A percentile compares a stretch with the other conserved stretches of the same genome.
Conservation (phyloP, 108 stramenopile species). For the Conticribra weissflogii region DNA sequence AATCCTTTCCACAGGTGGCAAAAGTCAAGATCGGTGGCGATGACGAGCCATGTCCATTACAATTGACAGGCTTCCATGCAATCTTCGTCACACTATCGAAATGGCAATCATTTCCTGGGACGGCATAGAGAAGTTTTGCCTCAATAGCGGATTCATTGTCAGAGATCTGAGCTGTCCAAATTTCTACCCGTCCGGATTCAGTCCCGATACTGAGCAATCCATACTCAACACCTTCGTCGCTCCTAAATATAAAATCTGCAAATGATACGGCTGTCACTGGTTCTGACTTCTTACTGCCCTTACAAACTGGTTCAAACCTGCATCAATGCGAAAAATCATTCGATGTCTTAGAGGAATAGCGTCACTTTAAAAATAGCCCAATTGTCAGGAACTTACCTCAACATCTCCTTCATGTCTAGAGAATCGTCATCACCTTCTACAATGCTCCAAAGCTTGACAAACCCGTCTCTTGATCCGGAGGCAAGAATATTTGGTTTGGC, state of each 20-base stretch:
- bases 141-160: neutral
- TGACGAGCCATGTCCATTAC: neutral
- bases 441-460: slow-evolving; percentile 79
- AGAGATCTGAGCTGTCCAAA: slow-evolving; percentile 63
- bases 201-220: slow-evolving; percentile 70
- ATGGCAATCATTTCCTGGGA: slow-evolving; percentile 31
- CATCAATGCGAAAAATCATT: slow-evolving; percentile 20
- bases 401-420: slow-evolving; percentile 39
- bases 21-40: slow-evolving; percentile 5
- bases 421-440: slow-evolving; percentile 24
- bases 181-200: slow-evolving; percentile 76
- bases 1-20: slow-evolving; percentile 31
- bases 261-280: slow-evolving; percentile 84
- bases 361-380: neutral
- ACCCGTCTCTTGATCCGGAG: slow-evolving; percentile 84
- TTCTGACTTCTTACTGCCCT: slow-evolving; percentile 56
- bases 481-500: slow-evolving; percentile 65
- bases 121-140: slow-evolving; percentile 29
- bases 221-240: neutral
- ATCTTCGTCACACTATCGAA: slow-evolving; percentile 49
- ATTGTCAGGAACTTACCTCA: slow-evolving; percentile 14
- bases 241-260: slow-evolving; percentile 46
- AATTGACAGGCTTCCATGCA: slow-evolving; percentile 31
- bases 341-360: slow-evolving; percentile 14
- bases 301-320: slow-evolving; percentile 47